Conservation (phyloP, 2,329 filamentous ascomycete genomes). For the Fusarium liriodendri region DNA sequence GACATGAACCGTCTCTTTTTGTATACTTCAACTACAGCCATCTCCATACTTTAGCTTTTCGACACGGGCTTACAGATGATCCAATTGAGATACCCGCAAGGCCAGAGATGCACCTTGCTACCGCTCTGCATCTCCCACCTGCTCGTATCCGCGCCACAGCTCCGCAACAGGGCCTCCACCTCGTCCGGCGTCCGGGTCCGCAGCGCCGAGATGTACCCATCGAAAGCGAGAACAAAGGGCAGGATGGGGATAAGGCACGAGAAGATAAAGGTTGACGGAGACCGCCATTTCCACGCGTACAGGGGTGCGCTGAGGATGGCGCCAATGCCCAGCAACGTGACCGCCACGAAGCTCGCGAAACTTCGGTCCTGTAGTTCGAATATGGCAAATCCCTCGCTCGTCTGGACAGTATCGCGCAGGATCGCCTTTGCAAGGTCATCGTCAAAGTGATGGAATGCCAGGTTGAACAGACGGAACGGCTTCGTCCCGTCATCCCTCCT, state of each 20-base stretch:
- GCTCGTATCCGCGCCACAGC: slow-evolving; percentile 57
- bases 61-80: slow-evolving; percentile 57
- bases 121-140: slow-evolving; percentile 64
- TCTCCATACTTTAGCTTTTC: slow-evolving; percentile 12
- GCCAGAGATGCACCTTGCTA: slow-evolving; percentile 60
- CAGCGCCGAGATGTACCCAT: slow-evolving; percentile 75
- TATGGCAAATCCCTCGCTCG: slow-evolving; percentile 75
- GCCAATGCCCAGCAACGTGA: slow-evolving; percentile 63
- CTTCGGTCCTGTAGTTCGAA: slow-evolving; percentile 80
- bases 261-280: slow-evolving; percentile 69
- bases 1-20: not conserved
- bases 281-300: slow-evolving; percentile 64
- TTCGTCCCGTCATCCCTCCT: slow-evolving; percentile 53
- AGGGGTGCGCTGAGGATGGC: slow-evolving; percentile 64
- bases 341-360: slow-evolving; percentile 63
- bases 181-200: slow-evolving; percentile 75
- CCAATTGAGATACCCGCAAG: slow-evolving; percentile 63
- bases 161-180: slow-evolving; percentile 68
- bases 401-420: slow-evolving; percentile 72
- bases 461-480: slow-evolving; percentile 77
- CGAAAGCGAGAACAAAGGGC: slow-evolving; percentile 75
- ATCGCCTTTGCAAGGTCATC: slow-evolving; percentile 71
- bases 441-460: slow-evolving; percentile 83
- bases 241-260: slow-evolving; percentile 75
- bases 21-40: slow-evolving; percentile 1